A percentile compares a stretch with the other conserved stretches of the same genome.
Evolutionary conservation across 257 asterid genomes (phyloP).

Genomic region (Nicotiana otophora): DNA sequence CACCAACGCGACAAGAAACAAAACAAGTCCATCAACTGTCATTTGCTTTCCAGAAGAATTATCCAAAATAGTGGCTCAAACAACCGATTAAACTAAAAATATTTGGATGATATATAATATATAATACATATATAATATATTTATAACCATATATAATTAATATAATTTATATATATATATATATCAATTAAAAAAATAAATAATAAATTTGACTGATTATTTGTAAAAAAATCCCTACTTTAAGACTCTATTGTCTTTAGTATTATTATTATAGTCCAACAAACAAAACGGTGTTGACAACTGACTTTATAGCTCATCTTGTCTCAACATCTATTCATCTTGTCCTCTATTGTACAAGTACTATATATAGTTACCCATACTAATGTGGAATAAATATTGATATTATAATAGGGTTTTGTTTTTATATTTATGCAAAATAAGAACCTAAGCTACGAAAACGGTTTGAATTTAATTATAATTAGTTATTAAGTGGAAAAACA

Average conservation of each 20-base stretch:
- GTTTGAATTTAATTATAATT: not conserved
- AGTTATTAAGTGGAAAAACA: no score
- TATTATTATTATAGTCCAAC: not conserved
- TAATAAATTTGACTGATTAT: no score
- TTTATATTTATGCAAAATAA: not conserved
- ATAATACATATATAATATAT: no score
- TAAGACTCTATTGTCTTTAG: not conserved
- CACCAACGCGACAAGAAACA: slow-evolving; percentile 4
- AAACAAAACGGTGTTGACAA: not conserved
- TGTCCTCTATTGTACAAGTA: not conserved
- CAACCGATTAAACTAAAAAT: no score
- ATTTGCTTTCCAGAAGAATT: no score
- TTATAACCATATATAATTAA: no score
- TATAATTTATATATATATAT: no score
- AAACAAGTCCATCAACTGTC: not conserved
- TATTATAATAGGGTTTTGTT: not conserved
- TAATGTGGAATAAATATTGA: not conserved
- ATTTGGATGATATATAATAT: no score
- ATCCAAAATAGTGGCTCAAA: no score
- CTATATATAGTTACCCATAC: not conserved
- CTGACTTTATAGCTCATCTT: not conserved
- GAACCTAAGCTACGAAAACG: no score
- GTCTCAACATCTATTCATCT: not conserved
- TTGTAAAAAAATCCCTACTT: not conserved
- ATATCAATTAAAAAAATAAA: no score